Percentiles rank a stretch among this genome's conserved stretches.
These are phyloP conservation scores for Tylopilus subfusipes DNA, from an alignment of 768 basidiomycete species.

Conservation along the genomic window DNA sequence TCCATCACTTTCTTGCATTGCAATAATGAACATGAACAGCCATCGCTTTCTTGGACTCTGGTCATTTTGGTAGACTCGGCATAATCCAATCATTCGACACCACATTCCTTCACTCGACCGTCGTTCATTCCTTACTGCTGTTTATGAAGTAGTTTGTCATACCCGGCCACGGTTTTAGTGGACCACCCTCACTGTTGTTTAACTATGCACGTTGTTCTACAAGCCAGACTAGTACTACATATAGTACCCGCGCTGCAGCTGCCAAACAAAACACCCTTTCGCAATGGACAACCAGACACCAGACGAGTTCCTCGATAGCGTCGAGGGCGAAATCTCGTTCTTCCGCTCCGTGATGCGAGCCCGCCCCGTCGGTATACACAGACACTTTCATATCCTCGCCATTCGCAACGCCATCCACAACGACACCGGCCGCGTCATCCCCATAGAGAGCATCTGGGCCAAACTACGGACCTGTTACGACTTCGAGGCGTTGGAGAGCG, in stretches of 20 bases:
- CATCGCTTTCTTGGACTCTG: slow-evolving; percentile 8
- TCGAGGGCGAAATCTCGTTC: slow-evolving; percentile 82
- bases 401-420: slow-evolving; percentile 69
- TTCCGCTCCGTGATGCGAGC: slow-evolving; percentile 80
- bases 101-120: slow-evolving; percentile 20
- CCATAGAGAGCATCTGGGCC: slow-evolving; percentile 66
- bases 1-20: slow-evolving; percentile 24
- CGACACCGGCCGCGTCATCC: slow-evolving; percentile 61
- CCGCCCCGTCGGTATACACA: slow-evolving; percentile 79
- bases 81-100: slow-evolving; percentile 9
- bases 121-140: slow-evolving; percentile 22
- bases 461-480: slow-evolving; percentile 73
- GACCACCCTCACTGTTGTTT: slow-evolving; percentile 18
- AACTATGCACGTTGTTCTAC: slow-evolving; percentile 22
- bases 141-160: slow-evolving; percentile 30
- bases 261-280: slow-evolving; percentile 21
- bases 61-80: slow-evolving; percentile 16
- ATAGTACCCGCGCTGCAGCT: slow-evolving; percentile 6
- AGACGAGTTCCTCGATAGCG: slow-evolving; percentile 56
- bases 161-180: slow-evolving; percentile 16
- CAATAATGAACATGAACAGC: slow-evolving; percentile 18
- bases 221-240: slow-evolving; percentile 4
- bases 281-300: slow-evolving; percentile 31
- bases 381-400: slow-evolving; percentile 75
- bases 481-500: slow-evolving; percentile 70